These are phyloP conservation scores for Kregervanrija fluxuum DNA, from an alignment of 805 yeast genomes.

Conservation along the genomic window DNA sequence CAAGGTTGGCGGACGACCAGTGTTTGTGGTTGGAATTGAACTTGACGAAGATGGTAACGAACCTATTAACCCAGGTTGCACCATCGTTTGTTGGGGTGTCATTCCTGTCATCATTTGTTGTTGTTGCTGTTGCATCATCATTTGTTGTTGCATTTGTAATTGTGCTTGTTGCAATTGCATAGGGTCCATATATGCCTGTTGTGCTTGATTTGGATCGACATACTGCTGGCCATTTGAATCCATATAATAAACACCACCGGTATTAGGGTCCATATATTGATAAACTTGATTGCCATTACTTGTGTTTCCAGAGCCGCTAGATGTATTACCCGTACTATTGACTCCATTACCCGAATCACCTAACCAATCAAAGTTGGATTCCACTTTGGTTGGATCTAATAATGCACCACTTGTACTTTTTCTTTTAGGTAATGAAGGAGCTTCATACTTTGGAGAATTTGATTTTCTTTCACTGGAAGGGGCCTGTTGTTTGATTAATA, in stretches of 20 bases:
- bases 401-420: conserved; percentile 26
- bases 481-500: conserved; percentile 42
- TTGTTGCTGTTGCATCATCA: conserved; percentile 24
- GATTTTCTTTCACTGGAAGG: background rate
- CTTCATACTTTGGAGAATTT: conserved; percentile 26
- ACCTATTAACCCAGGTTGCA: background rate
- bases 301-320: conserved; percentile 22
- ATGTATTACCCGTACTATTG: conserved; percentile 2
- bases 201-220: conserved; percentile 35
- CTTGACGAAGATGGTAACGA: background rate
- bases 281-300: conserved; percentile 40
- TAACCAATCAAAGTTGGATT: conserved; percentile 31
- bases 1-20: conserved; percentile 5
- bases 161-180: conserved; percentile 23
- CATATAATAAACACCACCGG: conserved; percentile 60
- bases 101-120: conserved; percentile 14
- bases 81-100: conserved; percentile 18
- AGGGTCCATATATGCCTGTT: conserved; percentile 15
- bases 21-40: background rate
- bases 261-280: conserved; percentile 66
- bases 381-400: conserved; percentile 26
- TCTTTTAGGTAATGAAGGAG: conserved; percentile 43
- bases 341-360: conserved; percentile 16
- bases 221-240: conserved; percentile 65
- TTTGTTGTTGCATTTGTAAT: conserved; percentile 19